Base-by-base conservation (phyloP, 192 early-diverging fungal species). In the Coemansia sp. region DNA sequence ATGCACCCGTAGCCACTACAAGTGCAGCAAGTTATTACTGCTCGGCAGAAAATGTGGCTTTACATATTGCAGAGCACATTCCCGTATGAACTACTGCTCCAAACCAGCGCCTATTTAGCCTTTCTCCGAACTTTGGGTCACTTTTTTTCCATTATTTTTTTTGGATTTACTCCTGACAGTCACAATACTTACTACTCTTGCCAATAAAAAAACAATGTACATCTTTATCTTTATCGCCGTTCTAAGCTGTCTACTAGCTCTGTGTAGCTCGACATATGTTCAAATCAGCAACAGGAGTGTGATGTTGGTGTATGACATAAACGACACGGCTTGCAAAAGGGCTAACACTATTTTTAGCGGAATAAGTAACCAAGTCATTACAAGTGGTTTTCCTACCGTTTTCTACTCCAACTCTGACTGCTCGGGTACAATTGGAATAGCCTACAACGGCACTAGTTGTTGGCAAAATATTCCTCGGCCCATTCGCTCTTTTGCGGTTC, bases 401-500 rank as follows among this genome's bases (percentile, higher is more conserved):
- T 33, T 58, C 28, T 58, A 58, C 30, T 33, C 55, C 0, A 17
- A 58, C 14, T 58, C 28, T 16, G 30, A 58, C 16, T 58, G 55
- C 55, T 33, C 28, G 0, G 17, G 32, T 16, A 32, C 23, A 30
- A 13, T 58, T 4, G 55, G 13, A 4, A 58, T 58, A 0, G 55
- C 55, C 16, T 58, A 58, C 30, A 58, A 32, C 30, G 16, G 14
- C 13, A 33, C 55, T 6, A 32, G 55, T 17, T 58, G 55, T 17
- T 58, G 55, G 55, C 55, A 58, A 17, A 58, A 33, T 16, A 58
- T 58, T 58, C 55, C 55, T 1, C 55, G 30, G 4, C 55, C 55
- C 7, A 58, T 58, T 17, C 30, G 55, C 7, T 58, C 30, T 11
- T 33, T 58, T 16, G 30, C 30, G 10, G 55, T 58, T 2, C 30